Evolutionary conservation across 768 basidiomycete species (phyloP).

Genomic region (Cystobasidium tubakii): DNA sequence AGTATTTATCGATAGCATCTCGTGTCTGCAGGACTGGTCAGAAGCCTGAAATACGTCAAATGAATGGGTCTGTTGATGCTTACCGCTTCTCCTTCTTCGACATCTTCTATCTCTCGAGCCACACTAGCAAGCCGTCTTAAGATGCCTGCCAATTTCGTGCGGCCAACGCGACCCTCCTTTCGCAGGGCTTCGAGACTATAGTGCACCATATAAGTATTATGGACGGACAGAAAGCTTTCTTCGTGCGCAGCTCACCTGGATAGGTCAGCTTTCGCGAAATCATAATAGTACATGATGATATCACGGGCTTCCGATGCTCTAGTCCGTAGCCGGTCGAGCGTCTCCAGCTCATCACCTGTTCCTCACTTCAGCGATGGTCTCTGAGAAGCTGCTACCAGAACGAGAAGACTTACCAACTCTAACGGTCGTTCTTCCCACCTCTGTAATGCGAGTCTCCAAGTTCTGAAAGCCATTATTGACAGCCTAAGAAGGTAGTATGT

Average conservation of each 20-base stretch:
- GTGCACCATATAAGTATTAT: too few relatives aligned
- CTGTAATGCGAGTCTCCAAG: conserved; percentile 80
- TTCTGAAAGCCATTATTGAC: conserved; percentile 79
- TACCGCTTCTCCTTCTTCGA: conserved; percentile 74
- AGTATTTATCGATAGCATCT: conserved; percentile 90
- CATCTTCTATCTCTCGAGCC: conserved; percentile 80
- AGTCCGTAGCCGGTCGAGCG: conserved; percentile 82
- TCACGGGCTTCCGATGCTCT: conserved; percentile 91
- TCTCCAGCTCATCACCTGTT: conserved; percentile 88
- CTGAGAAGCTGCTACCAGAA: not conserved
- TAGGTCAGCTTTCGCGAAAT: conserved; percentile 77
- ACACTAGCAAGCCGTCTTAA: conserved; percentile 76
- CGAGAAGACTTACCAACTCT: conserved; percentile 65
- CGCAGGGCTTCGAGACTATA: conserved; percentile 67
- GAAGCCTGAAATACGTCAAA: not conserved
- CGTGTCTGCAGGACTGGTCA: conserved; percentile 58
- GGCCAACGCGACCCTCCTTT: conserved; percentile 74
- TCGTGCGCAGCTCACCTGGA: too few relatives aligned
- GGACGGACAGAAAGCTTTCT: too few relatives aligned
- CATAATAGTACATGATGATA: conserved; percentile 86
- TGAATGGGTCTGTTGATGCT: conserved; percentile 28
- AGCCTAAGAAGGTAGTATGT: conserved; percentile 54
- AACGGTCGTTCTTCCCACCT: conserved; percentile 88
- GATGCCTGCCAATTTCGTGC: conserved; percentile 79
- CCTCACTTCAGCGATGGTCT: not conserved